Evolutionary conservation across 2,329 filamentous ascomycete genomes (phyloP).

Genomic region (Colletotrichum tabaci): DNA sequence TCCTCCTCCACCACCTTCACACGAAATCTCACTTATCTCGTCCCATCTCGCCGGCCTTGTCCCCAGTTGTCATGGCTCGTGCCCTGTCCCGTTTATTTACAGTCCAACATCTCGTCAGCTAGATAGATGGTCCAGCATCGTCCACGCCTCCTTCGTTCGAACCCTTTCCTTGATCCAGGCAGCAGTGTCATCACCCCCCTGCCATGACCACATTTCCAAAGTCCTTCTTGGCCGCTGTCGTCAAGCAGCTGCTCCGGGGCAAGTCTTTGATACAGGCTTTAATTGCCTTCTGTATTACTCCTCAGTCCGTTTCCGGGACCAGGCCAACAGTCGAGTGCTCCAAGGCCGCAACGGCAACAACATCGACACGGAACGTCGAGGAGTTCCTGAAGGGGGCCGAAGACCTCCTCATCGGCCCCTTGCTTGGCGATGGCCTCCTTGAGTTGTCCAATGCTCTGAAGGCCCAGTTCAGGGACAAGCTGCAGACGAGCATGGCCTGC

Average conservation of each 20-base stretch:
- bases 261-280: constrained; percentile 73
- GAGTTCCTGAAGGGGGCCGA: constrained; percentile 73
- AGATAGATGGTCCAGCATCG: constrained; percentile 43
- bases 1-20: constrained; percentile 1
- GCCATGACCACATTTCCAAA: constrained; percentile 71
- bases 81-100: constrained; percentile 37
- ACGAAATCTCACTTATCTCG: constrained; percentile 21
- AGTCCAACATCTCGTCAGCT: constrained; percentile 41
- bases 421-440: constrained; percentile 61
- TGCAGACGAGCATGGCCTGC: constrained; percentile 67
- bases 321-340: constrained; percentile 20
- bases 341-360: constrained; percentile 42
- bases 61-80: constrained; percentile 38
- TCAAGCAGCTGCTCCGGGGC: constrained; percentile 72
- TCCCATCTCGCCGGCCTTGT: constrained; percentile 11
- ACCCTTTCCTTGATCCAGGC: constrained; percentile 56
- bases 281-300: constrained; percentile 51
- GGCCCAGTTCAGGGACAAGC: constrained; percentile 67
- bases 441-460: constrained; percentile 66
- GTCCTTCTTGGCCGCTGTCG: constrained; percentile 66
- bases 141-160: constrained; percentile 8
- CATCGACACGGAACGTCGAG: constrained; percentile 53
- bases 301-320: constrained; percentile 17
- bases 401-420: constrained; percentile 63
- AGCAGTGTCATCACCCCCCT: constrained; percentile 65